Evolutionary conservation across 2,329 filamentous ascomycete species (phyloP).

Genomic region (Chrysosphaeria jannelii): DNA sequence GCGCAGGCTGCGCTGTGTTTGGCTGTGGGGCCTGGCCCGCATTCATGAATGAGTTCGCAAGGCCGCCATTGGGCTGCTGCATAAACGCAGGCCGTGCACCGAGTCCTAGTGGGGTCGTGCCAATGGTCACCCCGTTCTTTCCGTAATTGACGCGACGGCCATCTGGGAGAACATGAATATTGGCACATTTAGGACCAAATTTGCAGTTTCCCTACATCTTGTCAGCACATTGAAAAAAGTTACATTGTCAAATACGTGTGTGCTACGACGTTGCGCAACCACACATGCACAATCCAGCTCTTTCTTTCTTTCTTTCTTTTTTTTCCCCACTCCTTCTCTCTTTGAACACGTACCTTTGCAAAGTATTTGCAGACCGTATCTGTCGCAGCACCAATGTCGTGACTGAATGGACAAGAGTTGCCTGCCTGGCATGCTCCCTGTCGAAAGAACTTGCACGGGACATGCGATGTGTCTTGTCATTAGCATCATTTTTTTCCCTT

Average conservation of each 20-base stretch:
- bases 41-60: conserved; percentile 39
- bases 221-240: no score
- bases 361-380: conserved; percentile 98
- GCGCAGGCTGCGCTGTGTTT: conserved; percentile 4
- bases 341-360: no score
- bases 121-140: conserved; percentile 36
- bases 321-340: no score
- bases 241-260: no score
- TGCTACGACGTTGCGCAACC: no score
- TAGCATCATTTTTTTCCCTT: background rate
- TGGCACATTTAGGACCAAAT: conserved; percentile 90
- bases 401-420: conserved; percentile 82
- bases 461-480: conserved; percentile 60
- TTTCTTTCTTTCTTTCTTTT: no score
- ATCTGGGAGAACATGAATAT: conserved; percentile 83
- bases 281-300: no score
- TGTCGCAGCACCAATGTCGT: conserved; percentile 58
- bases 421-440: conserved; percentile 91
- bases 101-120: no score
- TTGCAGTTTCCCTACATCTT: conserved; percentile 99
- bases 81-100: conserved; percentile 26
- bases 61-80: conserved; percentile 33
- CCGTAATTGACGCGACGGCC: conserved; percentile 69
- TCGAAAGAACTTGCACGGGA: conserved; percentile 97
- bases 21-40: conserved; percentile 15